Evolutionary conservation across 2,329 filamentous ascomycete species (phyloP).

Genomic region (Botrytis aclada): DNA sequence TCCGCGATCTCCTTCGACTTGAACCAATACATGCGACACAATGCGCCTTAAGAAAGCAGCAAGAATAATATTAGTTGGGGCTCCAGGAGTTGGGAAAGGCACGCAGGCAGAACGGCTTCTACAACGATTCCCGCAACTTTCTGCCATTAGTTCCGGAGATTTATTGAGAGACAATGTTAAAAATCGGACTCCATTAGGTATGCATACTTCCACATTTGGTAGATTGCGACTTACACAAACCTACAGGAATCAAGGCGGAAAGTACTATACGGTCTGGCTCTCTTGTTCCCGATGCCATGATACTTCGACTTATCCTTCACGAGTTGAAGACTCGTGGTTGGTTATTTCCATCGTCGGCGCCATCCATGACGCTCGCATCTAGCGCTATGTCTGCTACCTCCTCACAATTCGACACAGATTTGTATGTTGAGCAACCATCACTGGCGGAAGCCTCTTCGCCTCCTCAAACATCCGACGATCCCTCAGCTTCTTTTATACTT

Average conservation of each 20-base stretch:
- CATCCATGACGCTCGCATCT: conserved; percentile 34
- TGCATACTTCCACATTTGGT: conserved; percentile 26
- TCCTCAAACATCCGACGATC: conserved; percentile 59
- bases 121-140: conserved; percentile 80
- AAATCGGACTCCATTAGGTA: conserved; percentile 80
- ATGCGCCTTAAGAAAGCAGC: conserved; percentile 77
- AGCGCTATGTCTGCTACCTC: conserved; percentile 39
- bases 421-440: conserved; percentile 33
- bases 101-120: conserved; percentile 91
- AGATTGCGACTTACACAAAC: conserved; percentile 9
- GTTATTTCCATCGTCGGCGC: conserved; percentile 55
- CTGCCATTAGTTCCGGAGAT: conserved; percentile 91
- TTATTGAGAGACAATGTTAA: conserved; percentile 90
- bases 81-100: conserved; percentile 88
- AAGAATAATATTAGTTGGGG: conserved; percentile 89
- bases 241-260: conserved; percentile 82
- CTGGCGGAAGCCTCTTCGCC: conserved; percentile 39
- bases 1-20: not conserved
- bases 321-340: conserved; percentile 84
- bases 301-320: conserved; percentile 86
- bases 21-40: conserved; percentile 24
- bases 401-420: conserved; percentile 34
- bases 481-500: conserved; percentile 84
- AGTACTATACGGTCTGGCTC: conserved; percentile 81
- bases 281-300: conserved; percentile 88